Evolutionary conservation across 1,284 basidiomycete species (phyloP).

Genomic region (Cryptococcus neoformans): DNA sequence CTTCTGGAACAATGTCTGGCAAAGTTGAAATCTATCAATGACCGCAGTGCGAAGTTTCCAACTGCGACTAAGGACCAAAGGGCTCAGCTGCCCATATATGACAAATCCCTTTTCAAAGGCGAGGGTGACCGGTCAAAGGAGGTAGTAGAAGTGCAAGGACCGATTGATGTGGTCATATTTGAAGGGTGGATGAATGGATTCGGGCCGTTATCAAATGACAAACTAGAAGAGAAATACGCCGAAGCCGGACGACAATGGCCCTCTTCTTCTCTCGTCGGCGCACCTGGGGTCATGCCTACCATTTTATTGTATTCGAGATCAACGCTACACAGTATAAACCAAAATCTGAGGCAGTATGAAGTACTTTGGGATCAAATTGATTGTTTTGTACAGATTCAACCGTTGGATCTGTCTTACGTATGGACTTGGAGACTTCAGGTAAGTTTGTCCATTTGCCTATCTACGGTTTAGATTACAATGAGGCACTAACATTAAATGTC

Average conservation of each 20-base stretch:
- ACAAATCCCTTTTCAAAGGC: conserved; percentile 75
- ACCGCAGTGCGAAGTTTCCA: not conserved
- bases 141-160: conserved; percentile 33
- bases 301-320: conserved; percentile 13
- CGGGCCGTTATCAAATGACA: conserved; percentile 16
- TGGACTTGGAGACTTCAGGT: conserved; percentile 16
- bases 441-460: conserved; percentile 13
- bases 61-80: not conserved
- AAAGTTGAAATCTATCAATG: conserved; percentile 10
- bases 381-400: conserved; percentile 7
- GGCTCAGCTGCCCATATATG: conserved; percentile 65
- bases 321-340: conserved; percentile 20
- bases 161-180: conserved; percentile 68
- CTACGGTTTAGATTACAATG: conserved; percentile 56
- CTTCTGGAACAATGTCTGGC: conserved; percentile 12
- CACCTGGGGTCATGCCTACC: conserved; percentile 7
- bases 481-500: conserved; percentile 29
- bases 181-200: conserved; percentile 51
- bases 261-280: not conserved
- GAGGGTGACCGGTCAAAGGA: conserved; percentile 69
- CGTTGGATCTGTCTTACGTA: conserved; percentile 4
- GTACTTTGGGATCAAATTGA: conserved; percentile 6
- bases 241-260: not conserved
- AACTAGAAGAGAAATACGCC: conserved; percentile 36
- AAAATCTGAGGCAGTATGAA: conserved; percentile 48